phyloP scores from a whole-genome alignment of 768 basidiomycete species.

The Leccinum rimulosum region DNA sequence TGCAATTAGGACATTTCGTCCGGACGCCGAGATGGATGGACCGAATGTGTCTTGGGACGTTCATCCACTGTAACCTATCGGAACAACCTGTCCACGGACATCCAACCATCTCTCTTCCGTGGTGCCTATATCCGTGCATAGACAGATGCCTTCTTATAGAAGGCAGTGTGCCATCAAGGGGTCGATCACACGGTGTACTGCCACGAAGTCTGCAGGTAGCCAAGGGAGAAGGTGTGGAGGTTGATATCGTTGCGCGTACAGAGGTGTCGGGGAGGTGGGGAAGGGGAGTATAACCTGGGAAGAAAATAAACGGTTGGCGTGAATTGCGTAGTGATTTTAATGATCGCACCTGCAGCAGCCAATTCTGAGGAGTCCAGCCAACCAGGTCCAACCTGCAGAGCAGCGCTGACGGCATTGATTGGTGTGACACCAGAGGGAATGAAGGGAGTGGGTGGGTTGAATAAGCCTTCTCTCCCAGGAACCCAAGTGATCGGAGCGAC shows the following conservation, averaged over 20 bases:
- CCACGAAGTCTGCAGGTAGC: constrained; percentile 1
- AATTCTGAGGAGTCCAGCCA: constrained; percentile 1
- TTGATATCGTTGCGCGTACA: background rate
- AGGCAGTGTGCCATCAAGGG: background rate
- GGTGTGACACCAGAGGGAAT: background rate
- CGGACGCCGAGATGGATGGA: constrained; percentile 11
- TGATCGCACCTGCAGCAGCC: background rate
- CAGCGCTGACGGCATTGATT: background rate
- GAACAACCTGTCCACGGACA: constrained; percentile 9
- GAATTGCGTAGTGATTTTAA: background rate
- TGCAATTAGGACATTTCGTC: constrained; percentile 7
- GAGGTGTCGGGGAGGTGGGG: background rate
- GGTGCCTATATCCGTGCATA: constrained; percentile 6
- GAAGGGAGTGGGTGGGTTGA: background rate
- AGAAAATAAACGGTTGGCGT: background rate
- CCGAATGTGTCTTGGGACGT: constrained; percentile 10
- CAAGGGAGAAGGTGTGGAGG: background rate
- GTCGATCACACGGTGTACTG: background rate
- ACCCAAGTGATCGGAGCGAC: background rate
- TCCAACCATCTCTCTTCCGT: background rate
- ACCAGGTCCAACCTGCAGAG: background rate
- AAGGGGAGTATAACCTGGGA: background rate
- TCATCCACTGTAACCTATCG: constrained; percentile 9
- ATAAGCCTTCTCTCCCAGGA: background rate
- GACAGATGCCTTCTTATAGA: constrained; percentile 6